These are phyloP conservation scores for Echinosophora koreensis DNA, from an alignment of 306 rosid genomes.

Conservation along the genomic window DNA sequence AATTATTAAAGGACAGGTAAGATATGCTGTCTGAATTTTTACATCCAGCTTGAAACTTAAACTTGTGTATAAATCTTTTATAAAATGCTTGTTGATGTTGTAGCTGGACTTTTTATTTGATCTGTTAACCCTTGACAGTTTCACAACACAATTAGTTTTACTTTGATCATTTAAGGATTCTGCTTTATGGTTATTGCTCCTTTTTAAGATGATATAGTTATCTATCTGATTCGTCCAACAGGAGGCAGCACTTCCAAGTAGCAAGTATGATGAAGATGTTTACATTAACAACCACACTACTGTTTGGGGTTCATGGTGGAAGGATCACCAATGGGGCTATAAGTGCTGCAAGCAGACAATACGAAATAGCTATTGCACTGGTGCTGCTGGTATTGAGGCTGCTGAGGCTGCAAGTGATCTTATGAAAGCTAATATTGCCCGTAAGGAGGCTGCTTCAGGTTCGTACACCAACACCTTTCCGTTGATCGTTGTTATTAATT, in stretches of 20 bases:
- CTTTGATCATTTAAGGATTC: not conserved
- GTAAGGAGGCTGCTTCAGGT: constrained; percentile 63
- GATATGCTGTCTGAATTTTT: not conserved
- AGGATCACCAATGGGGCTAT: constrained; percentile 75
- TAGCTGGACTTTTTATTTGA: not conserved
- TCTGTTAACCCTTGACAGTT: not conserved
- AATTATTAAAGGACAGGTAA: constrained; percentile 60
- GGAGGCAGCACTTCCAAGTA: constrained; percentile 64
- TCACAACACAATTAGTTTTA: not conserved
- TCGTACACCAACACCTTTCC: not conserved
- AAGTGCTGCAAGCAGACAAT: constrained; percentile 68
- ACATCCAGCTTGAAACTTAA: not conserved
- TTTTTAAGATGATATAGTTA: too few species aligned
- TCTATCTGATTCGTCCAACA: not conserved
- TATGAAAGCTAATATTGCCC: constrained; percentile 78
- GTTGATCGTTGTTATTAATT: not conserved
- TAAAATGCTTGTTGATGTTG: not conserved
- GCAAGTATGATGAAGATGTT: constrained; percentile 67
- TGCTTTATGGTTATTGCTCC: not conserved
- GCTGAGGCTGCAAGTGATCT: constrained; percentile 63
- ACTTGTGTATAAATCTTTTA: not conserved
- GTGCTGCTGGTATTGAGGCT: constrained; percentile 68
- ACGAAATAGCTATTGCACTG: constrained; percentile 67
- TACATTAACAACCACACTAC: constrained; percentile 62
- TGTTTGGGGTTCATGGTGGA: constrained; percentile 79